A percentile compares a stretch with the other conserved stretches of the same genome.
Evolutionary conservation across 495 filamentous ascomycete species (phyloP).

Genomic region (Cercophora newfieldiana): DNA sequence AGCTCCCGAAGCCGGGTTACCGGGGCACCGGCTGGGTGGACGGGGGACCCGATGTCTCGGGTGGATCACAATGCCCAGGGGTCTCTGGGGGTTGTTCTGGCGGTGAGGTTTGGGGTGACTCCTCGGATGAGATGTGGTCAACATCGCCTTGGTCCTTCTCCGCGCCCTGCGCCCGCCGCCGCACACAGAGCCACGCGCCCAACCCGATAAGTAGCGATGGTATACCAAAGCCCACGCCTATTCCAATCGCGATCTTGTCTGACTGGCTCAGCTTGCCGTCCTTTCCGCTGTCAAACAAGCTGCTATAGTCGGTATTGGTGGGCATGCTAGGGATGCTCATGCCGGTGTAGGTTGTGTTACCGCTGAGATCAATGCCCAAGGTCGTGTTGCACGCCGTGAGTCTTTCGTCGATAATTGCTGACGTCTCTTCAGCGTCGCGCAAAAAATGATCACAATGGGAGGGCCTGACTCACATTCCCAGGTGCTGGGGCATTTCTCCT

Average conservation of each 20-base stretch:
- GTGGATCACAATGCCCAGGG: too few species aligned
- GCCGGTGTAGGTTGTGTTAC: slow-evolving; percentile 1
- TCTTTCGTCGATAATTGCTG: background rate
- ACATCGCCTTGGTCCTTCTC: too few species aligned
- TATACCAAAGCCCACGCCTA: background rate
- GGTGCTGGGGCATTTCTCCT: background rate
- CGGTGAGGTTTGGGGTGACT: too few species aligned
- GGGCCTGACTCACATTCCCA: background rate
- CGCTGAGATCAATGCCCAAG: background rate
- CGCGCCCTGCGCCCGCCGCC: too few species aligned
- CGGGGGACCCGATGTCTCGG: too few species aligned
- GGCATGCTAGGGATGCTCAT: background rate
- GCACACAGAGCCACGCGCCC: background rate
- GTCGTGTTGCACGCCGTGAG: background rate
- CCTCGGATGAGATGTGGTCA: too few species aligned
- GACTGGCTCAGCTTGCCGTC: background rate
- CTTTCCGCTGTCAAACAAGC: background rate
- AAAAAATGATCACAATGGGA: background rate
- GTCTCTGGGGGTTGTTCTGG: too few species aligned
- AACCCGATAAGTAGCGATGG: background rate
- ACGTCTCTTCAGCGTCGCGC: background rate
- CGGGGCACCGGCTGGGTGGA: too few species aligned
- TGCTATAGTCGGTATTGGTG: background rate
- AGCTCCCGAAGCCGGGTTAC: too few species aligned
- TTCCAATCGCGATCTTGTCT: background rate